phyloP scores from a whole-genome alignment of 192 early-diverging fungal species.

The Coemansia sp. region DNA sequence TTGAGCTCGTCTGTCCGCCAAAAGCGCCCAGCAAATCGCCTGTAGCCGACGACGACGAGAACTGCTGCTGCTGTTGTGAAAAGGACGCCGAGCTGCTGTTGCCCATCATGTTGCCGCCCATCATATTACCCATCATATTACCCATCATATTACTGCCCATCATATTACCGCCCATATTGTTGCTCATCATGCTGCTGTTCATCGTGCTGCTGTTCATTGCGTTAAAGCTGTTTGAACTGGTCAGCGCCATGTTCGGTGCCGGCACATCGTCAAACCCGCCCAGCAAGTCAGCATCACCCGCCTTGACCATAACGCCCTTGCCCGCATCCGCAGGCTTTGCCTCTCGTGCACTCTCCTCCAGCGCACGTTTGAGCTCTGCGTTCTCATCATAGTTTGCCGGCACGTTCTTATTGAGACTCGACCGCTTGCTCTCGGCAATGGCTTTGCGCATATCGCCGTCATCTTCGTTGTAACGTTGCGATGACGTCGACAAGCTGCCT shows the following conservation, averaged over 20 bases:
- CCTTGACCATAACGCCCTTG: background rate
- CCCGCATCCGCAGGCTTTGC: slow-evolving; percentile 49
- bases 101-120: slow-evolving; percentile 10
- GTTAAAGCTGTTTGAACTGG: slow-evolving; percentile 29
- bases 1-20: slow-evolving; percentile 21
- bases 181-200: background rate
- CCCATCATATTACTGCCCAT: background rate
- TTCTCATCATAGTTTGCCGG: slow-evolving; percentile 59
- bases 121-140: background rate
- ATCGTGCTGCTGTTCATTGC: slow-evolving; percentile 27
- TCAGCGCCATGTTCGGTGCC: slow-evolving; percentile 14
- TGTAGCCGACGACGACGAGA: slow-evolving; percentile 23
- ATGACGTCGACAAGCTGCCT: slow-evolving; percentile 26
- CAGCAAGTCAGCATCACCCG: slow-evolving; percentile 38
- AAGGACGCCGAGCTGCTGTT: slow-evolving; percentile 17
- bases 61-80: slow-evolving; percentile 40
- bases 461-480: slow-evolving; percentile 60
- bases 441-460: slow-evolving; percentile 80
- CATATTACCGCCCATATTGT: background rate
- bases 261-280: slow-evolving; percentile 43
- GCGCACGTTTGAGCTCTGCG: slow-evolving; percentile 71
- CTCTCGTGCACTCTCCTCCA: slow-evolving; percentile 81
- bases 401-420: slow-evolving; percentile 55
- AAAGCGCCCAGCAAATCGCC: slow-evolving; percentile 33
- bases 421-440: slow-evolving; percentile 77